phyloP scores from a whole-genome alignment of 208 protist species.

The Leishmania lainsoni region DNA sequence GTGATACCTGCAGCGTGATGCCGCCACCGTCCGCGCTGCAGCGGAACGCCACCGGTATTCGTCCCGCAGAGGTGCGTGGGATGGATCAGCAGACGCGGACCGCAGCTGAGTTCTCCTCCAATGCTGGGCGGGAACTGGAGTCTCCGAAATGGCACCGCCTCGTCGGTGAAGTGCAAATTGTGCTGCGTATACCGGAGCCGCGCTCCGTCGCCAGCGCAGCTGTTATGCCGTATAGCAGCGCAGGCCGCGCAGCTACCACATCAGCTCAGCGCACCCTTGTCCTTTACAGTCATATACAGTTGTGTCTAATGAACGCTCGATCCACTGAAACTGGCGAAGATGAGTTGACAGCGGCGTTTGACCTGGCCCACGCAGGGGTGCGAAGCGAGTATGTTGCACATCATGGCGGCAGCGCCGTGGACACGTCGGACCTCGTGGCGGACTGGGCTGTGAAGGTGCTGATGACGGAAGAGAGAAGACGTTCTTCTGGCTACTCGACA shows the following conservation, averaged over 20 bases:
- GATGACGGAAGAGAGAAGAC: slow-evolving; percentile 24
- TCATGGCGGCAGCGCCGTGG: not conserved
- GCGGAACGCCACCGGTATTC: not conserved
- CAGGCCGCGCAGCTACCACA: not conserved
- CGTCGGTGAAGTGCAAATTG: slow-evolving; percentile 23
- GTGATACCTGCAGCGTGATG: slow-evolving; percentile 34
- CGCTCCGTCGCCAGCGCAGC: not conserved
- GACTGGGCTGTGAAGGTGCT: slow-evolving; percentile 33
- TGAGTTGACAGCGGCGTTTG: slow-evolving; percentile 24
- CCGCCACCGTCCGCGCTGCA: not conserved
- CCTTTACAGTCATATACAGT: slow-evolving; percentile 27
- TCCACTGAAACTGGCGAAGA: not conserved
- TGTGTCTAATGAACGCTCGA: slow-evolving; percentile 17
- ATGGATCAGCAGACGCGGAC: not conserved
- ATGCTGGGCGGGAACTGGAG: not conserved
- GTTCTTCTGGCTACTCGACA: not conserved
- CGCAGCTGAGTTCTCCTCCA: not conserved
- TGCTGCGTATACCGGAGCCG: slow-evolving; percentile 29
- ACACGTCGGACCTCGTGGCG: slow-evolving; percentile 14
- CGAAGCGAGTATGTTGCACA: slow-evolving; percentile 29
- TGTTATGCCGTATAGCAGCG: not conserved
- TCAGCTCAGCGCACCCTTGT: slow-evolving; percentile 26
- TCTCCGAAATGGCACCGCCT: slow-evolving; percentile 16
- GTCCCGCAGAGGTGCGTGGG: not conserved
- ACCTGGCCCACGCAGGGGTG: slow-evolving; percentile 22